Evolutionary conservation across 202 grass and related monocot genomes (phyloP), one percentile per base, ranked within the genome.

Genomic region (Musa balbisiana): DNA sequence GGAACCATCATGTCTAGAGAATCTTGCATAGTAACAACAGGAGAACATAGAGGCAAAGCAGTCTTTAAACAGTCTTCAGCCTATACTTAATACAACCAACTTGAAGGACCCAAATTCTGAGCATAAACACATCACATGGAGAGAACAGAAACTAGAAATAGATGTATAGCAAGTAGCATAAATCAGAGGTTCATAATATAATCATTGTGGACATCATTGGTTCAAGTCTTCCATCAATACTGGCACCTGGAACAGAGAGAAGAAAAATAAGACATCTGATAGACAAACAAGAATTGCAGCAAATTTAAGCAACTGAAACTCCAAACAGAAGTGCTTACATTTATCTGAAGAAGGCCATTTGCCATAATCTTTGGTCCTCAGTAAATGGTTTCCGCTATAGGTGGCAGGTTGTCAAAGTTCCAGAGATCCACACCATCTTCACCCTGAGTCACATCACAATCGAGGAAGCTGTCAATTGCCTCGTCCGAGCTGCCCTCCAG

Each of bases 321-420:
- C 51, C 6, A 3, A 14, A 65, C 26, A 71, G 52, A 9, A 9
- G 17, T 19, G 4, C 26, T 53, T 20, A 11, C 51, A 21, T 70
- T 80, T 65, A 65, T 80, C 53, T 65, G 53, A 58, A 71, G 4
- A 10, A 1, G 70, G 49, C 55, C 73, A 82, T 2, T 62, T 53
- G 64, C 22, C 64, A 74, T 55, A 74, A 23, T 10, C 58, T 76
- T 70, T 25, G 17, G 49, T n/a, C 73, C 76, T 85, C 65, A 88
- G 53, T 84, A 87, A 3, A 56, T 56, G 71, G 58, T 73, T 43
- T 71, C 85, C 64, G 75, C 80, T 62, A 83, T 74, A 17, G 79
- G 25, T 5, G 67, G 86, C 74, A 97, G 83, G 81, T 91, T 88
- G 83, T 82, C 83, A 1, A 98, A 98, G 85, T 85, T 91, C 90